These are phyloP conservation scores for Sugiyamaella smithiae DNA, from an alignment of 805 yeast species.

Conservation along the genomic window DNA sequence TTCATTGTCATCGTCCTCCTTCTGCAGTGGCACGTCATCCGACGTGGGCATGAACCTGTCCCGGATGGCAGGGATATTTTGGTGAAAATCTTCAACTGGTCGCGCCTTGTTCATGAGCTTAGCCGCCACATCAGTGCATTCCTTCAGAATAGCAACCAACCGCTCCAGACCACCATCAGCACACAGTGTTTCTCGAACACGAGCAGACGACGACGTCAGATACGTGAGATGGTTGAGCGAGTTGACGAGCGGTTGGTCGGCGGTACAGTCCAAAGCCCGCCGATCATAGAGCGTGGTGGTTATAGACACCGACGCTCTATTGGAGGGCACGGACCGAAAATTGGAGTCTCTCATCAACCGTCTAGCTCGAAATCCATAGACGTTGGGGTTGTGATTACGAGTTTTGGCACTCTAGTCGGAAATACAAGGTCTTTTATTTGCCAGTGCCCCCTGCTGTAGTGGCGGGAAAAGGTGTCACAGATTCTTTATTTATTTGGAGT, in stretches of 20 bases:
- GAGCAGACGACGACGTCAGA: slow-evolving; percentile 77
- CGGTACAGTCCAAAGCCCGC: slow-evolving; percentile 86
- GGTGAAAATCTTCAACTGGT: slow-evolving; percentile 1
- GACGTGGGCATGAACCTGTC: background rate
- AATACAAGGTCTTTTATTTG: background rate
- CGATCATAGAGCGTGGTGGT: slow-evolving; percentile 88
- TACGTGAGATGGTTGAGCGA: slow-evolving; percentile 87
- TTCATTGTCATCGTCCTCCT: slow-evolving; percentile 9
- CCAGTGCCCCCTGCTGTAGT: background rate
- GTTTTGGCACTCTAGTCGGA: no score
- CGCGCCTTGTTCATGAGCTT: background rate
- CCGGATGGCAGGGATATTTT: background rate
- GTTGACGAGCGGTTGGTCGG: slow-evolving; percentile 86
- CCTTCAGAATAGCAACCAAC: slow-evolving; percentile 78
- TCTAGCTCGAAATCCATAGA: background rate
- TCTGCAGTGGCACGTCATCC: background rate
- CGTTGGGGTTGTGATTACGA: background rate
- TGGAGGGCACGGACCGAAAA: slow-evolving; percentile 70
- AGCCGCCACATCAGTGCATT: slow-evolving; percentile 50
- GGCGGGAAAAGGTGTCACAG: background rate
- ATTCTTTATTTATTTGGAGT: slow-evolving; percentile 3
- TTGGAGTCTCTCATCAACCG: slow-evolving; percentile 80
- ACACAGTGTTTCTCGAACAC: slow-evolving; percentile 86
- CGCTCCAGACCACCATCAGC: slow-evolving; percentile 91
- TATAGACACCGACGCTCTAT: slow-evolving; percentile 89